Conservation (phyloP, 192 early-diverging fungal genomes). For the Phlyctochytrium arcticum region DNA sequence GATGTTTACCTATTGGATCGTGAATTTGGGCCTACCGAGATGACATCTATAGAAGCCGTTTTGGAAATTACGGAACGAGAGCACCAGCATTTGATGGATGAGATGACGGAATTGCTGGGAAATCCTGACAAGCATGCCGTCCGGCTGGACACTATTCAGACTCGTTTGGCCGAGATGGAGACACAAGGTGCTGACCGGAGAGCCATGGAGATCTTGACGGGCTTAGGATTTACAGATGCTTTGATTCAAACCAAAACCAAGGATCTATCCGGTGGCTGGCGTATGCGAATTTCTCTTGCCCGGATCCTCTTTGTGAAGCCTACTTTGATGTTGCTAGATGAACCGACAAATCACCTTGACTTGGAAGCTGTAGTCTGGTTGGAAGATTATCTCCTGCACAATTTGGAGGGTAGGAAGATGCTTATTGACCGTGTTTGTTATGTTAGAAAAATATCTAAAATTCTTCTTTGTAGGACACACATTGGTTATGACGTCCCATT, state of each 20-base stretch:
- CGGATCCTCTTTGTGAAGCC: constrained; percentile 53
- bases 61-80: constrained; percentile 18
- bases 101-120: constrained; percentile 32
- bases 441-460: no score
- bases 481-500: constrained; percentile 66
- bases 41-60: constrained; percentile 26
- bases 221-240: constrained; percentile 23
- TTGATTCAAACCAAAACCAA: constrained; percentile 30
- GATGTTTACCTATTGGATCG: constrained; percentile 31
- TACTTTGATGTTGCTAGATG: constrained; percentile 79
- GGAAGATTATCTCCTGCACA: constrained; percentile 54
- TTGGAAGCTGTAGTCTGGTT: constrained; percentile 63
- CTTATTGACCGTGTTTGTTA: background rate
- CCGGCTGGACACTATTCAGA: constrained; percentile 23
- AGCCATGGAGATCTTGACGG: constrained; percentile 24
- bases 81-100: constrained; percentile 26
- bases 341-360: constrained; percentile 78
- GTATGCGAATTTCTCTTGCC: constrained; percentile 43
- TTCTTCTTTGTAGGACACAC: constrained; percentile 43
- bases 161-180: constrained; percentile 22
- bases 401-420: constrained; percentile 31
- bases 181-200: constrained; percentile 16
- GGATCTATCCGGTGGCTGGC: constrained; percentile 45
- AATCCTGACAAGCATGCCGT: constrained; percentile 31
- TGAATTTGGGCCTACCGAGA: constrained; percentile 22